Conservation (phyloP, 2,329 filamentous ascomycete species). For the Ophiostoma tasmaniense region DNA sequence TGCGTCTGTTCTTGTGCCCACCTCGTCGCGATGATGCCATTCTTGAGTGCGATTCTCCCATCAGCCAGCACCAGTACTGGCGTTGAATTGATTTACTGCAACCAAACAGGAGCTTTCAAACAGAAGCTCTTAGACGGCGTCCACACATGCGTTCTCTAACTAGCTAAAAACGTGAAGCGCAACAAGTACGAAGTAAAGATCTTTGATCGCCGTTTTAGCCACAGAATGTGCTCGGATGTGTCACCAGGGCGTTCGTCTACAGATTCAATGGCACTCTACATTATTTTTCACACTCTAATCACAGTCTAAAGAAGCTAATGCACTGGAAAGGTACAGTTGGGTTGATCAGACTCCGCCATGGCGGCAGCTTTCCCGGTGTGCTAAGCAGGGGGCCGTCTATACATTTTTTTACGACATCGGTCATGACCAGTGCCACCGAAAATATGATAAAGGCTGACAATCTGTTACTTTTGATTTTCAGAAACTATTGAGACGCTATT, state of each 20-base stretch:
- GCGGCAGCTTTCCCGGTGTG: neutral
- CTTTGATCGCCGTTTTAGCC: neutral
- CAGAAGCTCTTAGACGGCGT: too few species aligned
- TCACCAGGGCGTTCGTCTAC: too few species aligned
- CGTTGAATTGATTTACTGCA: neutral
- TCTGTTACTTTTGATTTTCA: too few species aligned
- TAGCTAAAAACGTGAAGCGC: too few species aligned
- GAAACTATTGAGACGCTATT: too few species aligned
- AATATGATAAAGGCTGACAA: neutral
- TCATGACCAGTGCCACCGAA: neutral
- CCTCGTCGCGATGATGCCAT: slow-evolving; percentile 1
- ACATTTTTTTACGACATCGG: neutral
- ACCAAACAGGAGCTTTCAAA: too few species aligned
- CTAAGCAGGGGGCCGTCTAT: neutral
- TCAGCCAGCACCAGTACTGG: neutral
- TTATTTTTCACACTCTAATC: too few species aligned
- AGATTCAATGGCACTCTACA: neutral
- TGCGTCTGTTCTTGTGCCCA: neutral
- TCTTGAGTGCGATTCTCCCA: neutral
- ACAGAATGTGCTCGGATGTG: neutral
- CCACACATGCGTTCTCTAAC: too few species aligned
- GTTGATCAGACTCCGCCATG: neutral
- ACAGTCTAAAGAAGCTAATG: neutral
- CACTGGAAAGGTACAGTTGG: neutral
- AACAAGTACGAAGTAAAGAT: neutral